Conservation (phyloP, 2,329 filamentous ascomycete genomes). For the Scytalidium lignicola region DNA sequence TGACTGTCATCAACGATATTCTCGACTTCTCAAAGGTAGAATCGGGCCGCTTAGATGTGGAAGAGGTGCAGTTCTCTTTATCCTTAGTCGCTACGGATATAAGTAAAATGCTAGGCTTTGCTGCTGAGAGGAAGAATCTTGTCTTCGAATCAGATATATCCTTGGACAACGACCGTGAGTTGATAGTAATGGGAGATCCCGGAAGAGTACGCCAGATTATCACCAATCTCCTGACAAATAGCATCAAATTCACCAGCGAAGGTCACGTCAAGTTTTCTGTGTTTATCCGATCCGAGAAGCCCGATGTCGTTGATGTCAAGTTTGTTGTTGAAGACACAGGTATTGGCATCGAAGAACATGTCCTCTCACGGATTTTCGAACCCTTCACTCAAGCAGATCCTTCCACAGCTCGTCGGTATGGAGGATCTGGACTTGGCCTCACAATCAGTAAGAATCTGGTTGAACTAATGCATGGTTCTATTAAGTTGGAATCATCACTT, state of each 20-base stretch:
- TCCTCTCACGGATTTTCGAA: conserved; percentile 67
- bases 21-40: conserved; percentile 86
- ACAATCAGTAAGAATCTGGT: conserved; percentile 79
- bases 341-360: conserved; percentile 76
- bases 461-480: conserved; percentile 74
- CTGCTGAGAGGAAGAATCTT: conserved; percentile 73
- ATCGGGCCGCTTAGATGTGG: conserved; percentile 70
- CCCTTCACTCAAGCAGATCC: conserved; percentile 80
- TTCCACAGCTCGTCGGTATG: conserved; percentile 73
- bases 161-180: conserved; percentile 53
- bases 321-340: conserved; percentile 75
- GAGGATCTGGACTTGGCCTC: conserved; percentile 71
- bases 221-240: conserved; percentile 72
- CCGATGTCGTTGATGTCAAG: conserved; percentile 60
- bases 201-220: conserved; percentile 79
- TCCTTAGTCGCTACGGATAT: conserved; percentile 72
- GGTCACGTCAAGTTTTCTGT: conserved; percentile 65
- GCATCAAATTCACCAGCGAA: conserved; percentile 68
- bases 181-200: conserved; percentile 82
- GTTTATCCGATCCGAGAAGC: conserved; percentile 55
- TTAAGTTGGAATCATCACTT: conserved; percentile 61
- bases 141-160: conserved; percentile 62
- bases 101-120: conserved; percentile 82
- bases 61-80: conserved; percentile 75
- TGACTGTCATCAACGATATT: conserved; percentile 89